Percentiles rank a stretch among this genome's conserved stretches.
These are phyloP conservation scores for Thraustochytrium sp. DNA, from an alignment of 352 stramenopile species.

Conservation along the genomic window DNA sequence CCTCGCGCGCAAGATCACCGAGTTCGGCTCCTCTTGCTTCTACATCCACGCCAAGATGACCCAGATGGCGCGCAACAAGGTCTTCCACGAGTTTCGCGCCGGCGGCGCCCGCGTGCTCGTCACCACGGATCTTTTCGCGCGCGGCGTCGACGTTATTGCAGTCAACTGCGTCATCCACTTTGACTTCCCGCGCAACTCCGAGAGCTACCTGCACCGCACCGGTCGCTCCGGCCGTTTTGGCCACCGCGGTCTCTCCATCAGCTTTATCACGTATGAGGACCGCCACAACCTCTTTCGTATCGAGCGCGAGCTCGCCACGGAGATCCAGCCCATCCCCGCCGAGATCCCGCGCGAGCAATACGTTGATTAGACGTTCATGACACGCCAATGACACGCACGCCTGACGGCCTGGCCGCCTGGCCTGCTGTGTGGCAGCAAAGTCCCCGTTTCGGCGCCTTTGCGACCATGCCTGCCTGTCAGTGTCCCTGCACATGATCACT, in stretches of 20 bases:
- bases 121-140: conserved; percentile 95
- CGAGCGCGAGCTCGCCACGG: conserved; percentile 97
- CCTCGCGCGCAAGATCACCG: conserved; percentile 98
- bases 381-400: too few relatives aligned
- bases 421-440: too few relatives aligned
- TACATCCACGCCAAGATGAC: conserved; percentile 99
- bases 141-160: conserved; percentile 98
- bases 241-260: conserved; percentile 97
- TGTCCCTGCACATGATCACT: too few relatives aligned
- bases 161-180: conserved; percentile 99
- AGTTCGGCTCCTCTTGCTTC: conserved; percentile 98
- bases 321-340: conserved; percentile 96
- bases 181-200: conserved; percentile 99
- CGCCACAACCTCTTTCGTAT: conserved; percentile 94
- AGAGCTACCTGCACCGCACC: conserved; percentile 99
- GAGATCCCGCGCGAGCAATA: conserved; percentile 98
- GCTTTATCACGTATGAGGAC: conserved; percentile 99
- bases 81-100: conserved; percentile 99
- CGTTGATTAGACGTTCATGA: too few relatives aligned
- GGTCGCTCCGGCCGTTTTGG: conserved; percentile 95
- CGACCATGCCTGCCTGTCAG: too few relatives aligned
- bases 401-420: too few relatives aligned
- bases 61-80: conserved; percentile 93
- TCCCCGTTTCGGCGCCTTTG: too few relatives aligned
- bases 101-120: conserved; percentile 93